A percentile compares a stretch with the other conserved stretches of the same genome.
Conservation (phyloP, 2,329 filamentous ascomycete genomes). For the Furcasterigmium furcatum region DNA sequence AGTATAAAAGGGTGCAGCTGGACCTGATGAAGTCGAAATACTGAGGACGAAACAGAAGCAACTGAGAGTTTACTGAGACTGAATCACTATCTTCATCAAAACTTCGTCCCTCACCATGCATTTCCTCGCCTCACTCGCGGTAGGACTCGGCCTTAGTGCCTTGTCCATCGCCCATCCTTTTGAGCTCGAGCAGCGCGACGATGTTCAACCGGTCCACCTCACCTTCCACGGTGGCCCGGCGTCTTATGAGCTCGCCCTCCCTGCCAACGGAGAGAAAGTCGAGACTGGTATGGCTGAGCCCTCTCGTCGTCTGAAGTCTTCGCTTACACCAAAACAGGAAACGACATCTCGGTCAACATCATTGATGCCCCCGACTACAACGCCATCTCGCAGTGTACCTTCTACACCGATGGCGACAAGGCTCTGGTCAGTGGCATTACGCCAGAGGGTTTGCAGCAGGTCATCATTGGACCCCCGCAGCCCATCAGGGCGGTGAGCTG, state of each 20-base stretch:
- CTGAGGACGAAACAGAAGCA: too few species aligned
- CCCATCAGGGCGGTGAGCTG: constrained; percentile 39
- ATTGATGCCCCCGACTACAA: constrained; percentile 41
- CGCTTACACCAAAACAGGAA: constrained; percentile 23
- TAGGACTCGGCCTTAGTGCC: constrained; percentile 7
- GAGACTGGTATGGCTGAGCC: constrained; percentile 27
- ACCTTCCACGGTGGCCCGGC: constrained; percentile 39
- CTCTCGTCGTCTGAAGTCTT: background rate
- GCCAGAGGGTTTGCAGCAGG: constrained; percentile 27
- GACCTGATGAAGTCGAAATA: too few species aligned
- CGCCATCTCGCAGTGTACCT: constrained; percentile 37
- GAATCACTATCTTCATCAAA: too few species aligned
- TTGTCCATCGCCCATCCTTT: constrained; percentile 5
- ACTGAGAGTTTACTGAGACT: too few species aligned
- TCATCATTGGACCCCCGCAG: constrained; percentile 41
- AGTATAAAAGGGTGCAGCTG: too few species aligned
- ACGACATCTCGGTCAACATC: constrained; percentile 30
- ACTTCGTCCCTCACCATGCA: too few species aligned
- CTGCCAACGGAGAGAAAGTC: constrained; percentile 34
- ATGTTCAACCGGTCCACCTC: constrained; percentile 34
- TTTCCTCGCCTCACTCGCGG: too few species aligned
- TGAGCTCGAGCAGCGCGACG: constrained; percentile 22
- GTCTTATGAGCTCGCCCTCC: constrained; percentile 35
- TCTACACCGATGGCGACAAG: constrained; percentile 30
- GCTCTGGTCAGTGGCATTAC: constrained; percentile 26